Base-by-base conservation (phyloP, 257 asterid species). In the Forsythia suspensa region DNA sequence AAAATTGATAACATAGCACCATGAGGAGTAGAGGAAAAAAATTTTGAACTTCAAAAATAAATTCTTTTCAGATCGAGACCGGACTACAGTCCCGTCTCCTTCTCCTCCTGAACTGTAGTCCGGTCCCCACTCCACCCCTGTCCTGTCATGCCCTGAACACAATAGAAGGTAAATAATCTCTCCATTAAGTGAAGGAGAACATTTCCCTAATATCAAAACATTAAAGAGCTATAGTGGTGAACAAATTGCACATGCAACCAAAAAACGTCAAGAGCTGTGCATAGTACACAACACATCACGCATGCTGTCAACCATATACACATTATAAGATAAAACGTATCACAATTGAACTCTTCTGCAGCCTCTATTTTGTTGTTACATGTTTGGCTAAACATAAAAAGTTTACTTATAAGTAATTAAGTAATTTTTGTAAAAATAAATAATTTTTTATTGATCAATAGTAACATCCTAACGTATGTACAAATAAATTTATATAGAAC, bases 271-370 rank as follows among this genome's bases (percentile, higher is more conserved):
- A 44, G 8, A 51, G 16, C 0, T 51, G 21, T 57, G 8, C 12
- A 21, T 9, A 63, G 37, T 63, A 3, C 6, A 29, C 12, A 9
- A 9, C 69, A 63, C 5, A 63, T 63, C 16, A 24, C 37, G 0
- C 69, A 8, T 9, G 7, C 0, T 63, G 69, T 63, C 18, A 21
- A 24, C 34, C 5, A 8, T 24, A 20, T 9, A 67, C 37, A 1
- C 34, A 20, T 61, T 8, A 61, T 61, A 2, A 21, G 18, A 61
- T 3, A 21, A 67, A 70, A 52, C 78, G 84, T 84, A 68, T 48
- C 36, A 63, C 5, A 65, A 24, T 77, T 29, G 80, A 67, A 79
- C 72, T 84, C 79, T 52, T 72, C 69, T 51, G 12, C 46, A 4
- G 43, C 75, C 76, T 59, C 72, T 72, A 24, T 3, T 8, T 69